Evolutionary conservation across 768 basidiomycete species (phyloP).

Genomic region (Hemileccinum rubropunctum): DNA sequence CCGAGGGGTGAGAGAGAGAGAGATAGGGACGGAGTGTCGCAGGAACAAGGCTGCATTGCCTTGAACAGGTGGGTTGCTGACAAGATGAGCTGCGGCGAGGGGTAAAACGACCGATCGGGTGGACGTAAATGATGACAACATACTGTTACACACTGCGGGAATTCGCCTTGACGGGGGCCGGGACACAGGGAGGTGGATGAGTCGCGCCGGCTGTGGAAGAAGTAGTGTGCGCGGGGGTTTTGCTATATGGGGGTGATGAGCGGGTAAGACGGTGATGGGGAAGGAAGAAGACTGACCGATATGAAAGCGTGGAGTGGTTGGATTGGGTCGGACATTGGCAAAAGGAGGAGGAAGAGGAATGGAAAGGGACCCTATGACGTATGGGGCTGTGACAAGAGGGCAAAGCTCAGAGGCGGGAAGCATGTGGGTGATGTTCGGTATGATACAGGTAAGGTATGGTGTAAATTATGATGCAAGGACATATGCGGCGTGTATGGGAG

Average conservation of each 20-base stretch:
- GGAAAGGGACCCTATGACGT: constrained; percentile 19
- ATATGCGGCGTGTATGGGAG: constrained; percentile 21
- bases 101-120: constrained; percentile 10
- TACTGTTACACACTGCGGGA: constrained; percentile 41
- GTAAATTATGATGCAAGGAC: constrained; percentile 27
- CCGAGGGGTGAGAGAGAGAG: constrained; percentile 10
- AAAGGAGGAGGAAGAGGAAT: constrained; percentile 13
- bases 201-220: constrained; percentile 60
- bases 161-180: constrained; percentile 33
- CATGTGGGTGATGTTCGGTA: constrained; percentile 17
- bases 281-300: constrained; percentile 31
- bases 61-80: constrained; percentile 59
- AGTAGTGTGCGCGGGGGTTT: constrained; percentile 47
- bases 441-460: constrained; percentile 25
- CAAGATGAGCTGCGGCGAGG: constrained; percentile 51
- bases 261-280: not conserved
- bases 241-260: constrained; percentile 8
- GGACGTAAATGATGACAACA: constrained; percentile 3
- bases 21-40: not conserved
- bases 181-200: constrained; percentile 58
- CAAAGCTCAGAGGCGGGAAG: not conserved
- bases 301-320: constrained; percentile 41
- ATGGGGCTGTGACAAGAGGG: constrained; percentile 14
- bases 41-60: constrained; percentile 48
- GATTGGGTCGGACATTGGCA: constrained; percentile 28